These are phyloP conservation scores for Encephalitozoon intestinalis DNA, from an alignment of 371 early-diverging fungal species.

Conservation along the genomic window DNA sequence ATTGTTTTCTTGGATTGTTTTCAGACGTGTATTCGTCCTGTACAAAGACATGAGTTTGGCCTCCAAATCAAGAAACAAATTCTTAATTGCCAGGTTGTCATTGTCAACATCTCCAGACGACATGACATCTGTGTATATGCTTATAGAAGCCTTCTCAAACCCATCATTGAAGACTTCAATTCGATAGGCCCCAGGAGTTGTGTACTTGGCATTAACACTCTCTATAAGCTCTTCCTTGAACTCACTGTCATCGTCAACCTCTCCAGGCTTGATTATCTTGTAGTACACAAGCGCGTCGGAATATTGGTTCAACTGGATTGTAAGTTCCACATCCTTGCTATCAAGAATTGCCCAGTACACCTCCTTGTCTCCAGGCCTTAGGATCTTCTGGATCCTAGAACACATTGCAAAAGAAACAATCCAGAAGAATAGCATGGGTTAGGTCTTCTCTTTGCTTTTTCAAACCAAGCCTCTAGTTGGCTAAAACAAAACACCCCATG, in stretches of 20 bases:
- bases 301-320: neutral
- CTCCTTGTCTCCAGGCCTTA: neutral
- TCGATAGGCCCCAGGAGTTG: neutral
- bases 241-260: neutral
- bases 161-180: neutral
- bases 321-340: neutral
- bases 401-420: neutral
- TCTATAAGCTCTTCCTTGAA: neutral
- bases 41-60: neutral
- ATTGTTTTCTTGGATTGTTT: slow-evolving; percentile 7
- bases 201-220: neutral
- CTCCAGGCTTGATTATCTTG: neutral
- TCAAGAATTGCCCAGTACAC: neutral
- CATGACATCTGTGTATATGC: neutral
- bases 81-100: slow-evolving; percentile 14
- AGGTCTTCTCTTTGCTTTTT: neutral
- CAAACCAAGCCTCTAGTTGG: neutral
- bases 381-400: slow-evolving; percentile 7
- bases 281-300: neutral
- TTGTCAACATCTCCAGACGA: slow-evolving; percentile 9
- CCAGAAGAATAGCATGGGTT: neutral
- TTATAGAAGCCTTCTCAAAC: neutral
- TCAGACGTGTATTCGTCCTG: slow-evolving; percentile 3
- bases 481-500: slow-evolving; percentile 36
- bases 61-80: slow-evolving; percentile 17